Conservation (phyloP, 2,329 filamentous ascomycete species). For the Aotearoamyces nothofagi region DNA sequence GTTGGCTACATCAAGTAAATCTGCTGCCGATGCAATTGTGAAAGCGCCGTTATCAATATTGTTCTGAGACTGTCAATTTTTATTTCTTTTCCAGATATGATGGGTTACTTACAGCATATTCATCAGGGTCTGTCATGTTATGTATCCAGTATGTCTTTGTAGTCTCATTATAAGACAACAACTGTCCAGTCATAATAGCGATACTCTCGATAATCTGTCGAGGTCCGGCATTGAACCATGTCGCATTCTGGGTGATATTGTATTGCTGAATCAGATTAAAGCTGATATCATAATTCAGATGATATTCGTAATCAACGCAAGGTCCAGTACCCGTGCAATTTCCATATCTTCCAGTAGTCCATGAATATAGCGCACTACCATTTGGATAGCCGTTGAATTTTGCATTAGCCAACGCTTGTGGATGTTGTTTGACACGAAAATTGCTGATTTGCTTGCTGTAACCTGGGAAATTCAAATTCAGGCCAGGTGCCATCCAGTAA, state of each 20-base stretch:
- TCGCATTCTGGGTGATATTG: conserved; percentile 19
- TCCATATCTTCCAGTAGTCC: conserved; percentile 51
- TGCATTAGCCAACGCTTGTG: conserved; percentile 44
- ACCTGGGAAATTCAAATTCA: conserved; percentile 47
- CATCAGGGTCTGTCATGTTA: conserved; percentile 55
- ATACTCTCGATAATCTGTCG: conserved; percentile 50
- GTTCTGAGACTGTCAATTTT: no score
- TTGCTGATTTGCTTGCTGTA: conserved; percentile 47
- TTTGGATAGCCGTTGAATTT: conserved; percentile 41
- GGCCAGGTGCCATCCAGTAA: conserved; percentile 32
- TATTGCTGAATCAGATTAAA: conserved; percentile 23
- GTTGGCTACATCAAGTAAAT: conserved; percentile 30
- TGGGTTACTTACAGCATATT: no score
- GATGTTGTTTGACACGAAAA: conserved; percentile 42
- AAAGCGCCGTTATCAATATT: conserved; percentile 46
- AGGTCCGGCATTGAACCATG: conserved; percentile 25
- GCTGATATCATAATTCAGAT: conserved; percentile 55
- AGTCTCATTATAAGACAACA: conserved; percentile 43
- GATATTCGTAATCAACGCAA: conserved; percentile 60
- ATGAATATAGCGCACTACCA: conserved; percentile 47
- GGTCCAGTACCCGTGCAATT: conserved; percentile 50
- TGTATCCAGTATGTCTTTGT: conserved; percentile 30
- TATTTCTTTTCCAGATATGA: no score
- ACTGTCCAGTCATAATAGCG: conserved; percentile 42
- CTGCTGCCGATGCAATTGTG: conserved; percentile 31